These are phyloP conservation scores for Ustanciosporium gigantosporum DNA, from an alignment of 1,284 basidiomycete genomes.

Conservation along the genomic window DNA sequence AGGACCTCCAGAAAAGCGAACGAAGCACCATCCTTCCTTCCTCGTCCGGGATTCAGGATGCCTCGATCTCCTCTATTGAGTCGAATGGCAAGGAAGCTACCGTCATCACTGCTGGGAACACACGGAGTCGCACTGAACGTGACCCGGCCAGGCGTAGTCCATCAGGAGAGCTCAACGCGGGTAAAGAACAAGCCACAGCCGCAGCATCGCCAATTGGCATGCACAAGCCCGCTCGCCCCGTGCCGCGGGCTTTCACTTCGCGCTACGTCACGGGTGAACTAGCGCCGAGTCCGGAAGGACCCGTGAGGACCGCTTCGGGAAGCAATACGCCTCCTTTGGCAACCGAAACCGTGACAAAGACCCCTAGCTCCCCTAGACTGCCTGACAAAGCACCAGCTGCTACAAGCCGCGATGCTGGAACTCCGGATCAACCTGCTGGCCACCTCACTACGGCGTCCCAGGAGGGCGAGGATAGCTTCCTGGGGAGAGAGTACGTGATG, in stretches of 20 bases:
- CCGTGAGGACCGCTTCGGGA: neutral
- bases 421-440: neutral
- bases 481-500: slow-evolving; percentile 66
- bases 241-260: slow-evolving; percentile 30
- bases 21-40: slow-evolving; percentile 26
- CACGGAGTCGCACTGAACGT: neutral
- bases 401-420: slow-evolving; percentile 3
- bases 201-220: too few relatives aligned
- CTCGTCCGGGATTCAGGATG: slow-evolving; percentile 13
- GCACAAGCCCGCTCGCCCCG: neutral
- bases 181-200: neutral
- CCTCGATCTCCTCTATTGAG: slow-evolving; percentile 4
- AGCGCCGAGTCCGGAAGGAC: neutral
- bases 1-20: slow-evolving; percentile 29
- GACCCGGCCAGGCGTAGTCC: neutral
- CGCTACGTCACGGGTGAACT: slow-evolving; percentile 36
- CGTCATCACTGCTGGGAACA: neutral
- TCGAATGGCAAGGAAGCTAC: neutral
- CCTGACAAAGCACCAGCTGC: slow-evolving; percentile 10
- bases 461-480: slow-evolving; percentile 44
- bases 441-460: slow-evolving; percentile 2
- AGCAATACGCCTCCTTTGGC: neutral
- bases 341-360: slow-evolving; percentile 4
- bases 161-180: neutral
- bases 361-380: slow-evolving; percentile 20